Base-by-base conservation (phyloP, 306 rosid genomes). In the Fragaria iinumae region DNA sequence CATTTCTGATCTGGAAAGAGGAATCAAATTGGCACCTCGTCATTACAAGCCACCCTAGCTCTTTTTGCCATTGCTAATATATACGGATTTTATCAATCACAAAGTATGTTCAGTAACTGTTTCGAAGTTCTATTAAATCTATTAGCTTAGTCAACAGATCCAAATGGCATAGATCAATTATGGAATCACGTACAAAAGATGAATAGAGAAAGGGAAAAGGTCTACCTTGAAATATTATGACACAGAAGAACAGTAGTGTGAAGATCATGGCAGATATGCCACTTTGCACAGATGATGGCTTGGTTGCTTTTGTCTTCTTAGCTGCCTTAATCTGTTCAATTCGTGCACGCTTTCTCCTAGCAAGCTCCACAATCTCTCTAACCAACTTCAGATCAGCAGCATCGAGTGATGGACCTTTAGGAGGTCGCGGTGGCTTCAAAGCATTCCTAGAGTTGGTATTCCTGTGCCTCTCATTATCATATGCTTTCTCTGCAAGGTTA, bases 341-440 rank as follows among this genome's bases (percentile, higher is more conserved):
- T 70, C 88, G 75, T 4, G 87, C 93, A 27, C 97, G 91, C 80
- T 89, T 92, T 77, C 80, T 85, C 84, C 79, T 82, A 4, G 96
- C 96, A 41, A 88, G 80, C 74, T 90, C 90, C 1, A 85, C 67
- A 8, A 92, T 86, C 76, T 88, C 92, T 83, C 80, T 86, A 64
- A 92, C 89, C 75, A 81, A 83, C 83, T 80, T 87, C 76, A 79
- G 81, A 80, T 92, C 93, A 76, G 87, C 91, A 14, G 90, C 91
- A 84, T 88, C 90, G 66, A 92, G 63, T 27, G 81, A 84, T 21
- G 97, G 93, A 56, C 91, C 96, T 66, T 68, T 84, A 1, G 96
- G 96, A 75, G 97, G 96, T 67, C 88, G 78, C 12, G 96, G 97
- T 11, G 96, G 96, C 73, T 83, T 91, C 67, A 83, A 67, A 78